Percentiles rank a stretch among this genome's conserved stretches.
Evolutionary conservation across 78 protist genomes (phyloP).

Genomic region (Monosiga brevicollis): DNA sequence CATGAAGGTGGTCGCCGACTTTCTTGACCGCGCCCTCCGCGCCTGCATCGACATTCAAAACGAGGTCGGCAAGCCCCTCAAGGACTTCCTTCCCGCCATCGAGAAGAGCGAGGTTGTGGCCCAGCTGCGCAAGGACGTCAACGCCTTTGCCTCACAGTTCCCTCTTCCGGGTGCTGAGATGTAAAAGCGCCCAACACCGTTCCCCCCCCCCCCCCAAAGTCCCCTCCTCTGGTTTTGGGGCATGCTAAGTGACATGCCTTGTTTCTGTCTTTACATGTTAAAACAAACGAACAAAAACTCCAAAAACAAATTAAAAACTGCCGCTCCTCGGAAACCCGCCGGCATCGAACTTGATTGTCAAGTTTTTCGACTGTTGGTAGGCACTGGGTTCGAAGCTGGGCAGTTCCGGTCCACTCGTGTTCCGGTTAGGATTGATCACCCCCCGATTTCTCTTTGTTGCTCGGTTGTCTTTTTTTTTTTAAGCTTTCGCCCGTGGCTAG

Average conservation of each 20-base stretch:
- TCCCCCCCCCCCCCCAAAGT: background rate
- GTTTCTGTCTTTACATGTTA: background rate
- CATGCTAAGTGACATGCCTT: background rate
- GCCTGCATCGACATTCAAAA: constrained; percentile 53
- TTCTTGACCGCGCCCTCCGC: constrained; percentile 66
- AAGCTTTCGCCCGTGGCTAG: no score
- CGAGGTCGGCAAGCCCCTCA: constrained; percentile 27
- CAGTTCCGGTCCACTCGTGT: no score
- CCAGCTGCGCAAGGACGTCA: constrained; percentile 49
- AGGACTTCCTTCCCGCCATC: background rate
- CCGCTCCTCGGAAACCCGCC: no score
- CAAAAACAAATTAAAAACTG: no score
- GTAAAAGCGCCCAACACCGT: background rate
- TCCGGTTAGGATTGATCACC: no score
- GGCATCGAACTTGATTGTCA: no score
- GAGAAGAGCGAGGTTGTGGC: constrained; percentile 10
- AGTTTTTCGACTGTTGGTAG: no score
- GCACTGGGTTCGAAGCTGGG: no score
- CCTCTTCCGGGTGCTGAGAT: constrained; percentile 69
- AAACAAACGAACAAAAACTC: background rate
- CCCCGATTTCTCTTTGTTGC: no score
- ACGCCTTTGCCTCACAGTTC: constrained; percentile 55
- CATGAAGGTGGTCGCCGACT: constrained; percentile 78
- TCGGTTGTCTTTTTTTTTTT: no score
- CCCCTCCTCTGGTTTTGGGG: background rate